These are phyloP conservation scores for Adiantum capillusveneris DNA, from an alignment of 75 land plant species.

Conservation along the genomic window DNA sequence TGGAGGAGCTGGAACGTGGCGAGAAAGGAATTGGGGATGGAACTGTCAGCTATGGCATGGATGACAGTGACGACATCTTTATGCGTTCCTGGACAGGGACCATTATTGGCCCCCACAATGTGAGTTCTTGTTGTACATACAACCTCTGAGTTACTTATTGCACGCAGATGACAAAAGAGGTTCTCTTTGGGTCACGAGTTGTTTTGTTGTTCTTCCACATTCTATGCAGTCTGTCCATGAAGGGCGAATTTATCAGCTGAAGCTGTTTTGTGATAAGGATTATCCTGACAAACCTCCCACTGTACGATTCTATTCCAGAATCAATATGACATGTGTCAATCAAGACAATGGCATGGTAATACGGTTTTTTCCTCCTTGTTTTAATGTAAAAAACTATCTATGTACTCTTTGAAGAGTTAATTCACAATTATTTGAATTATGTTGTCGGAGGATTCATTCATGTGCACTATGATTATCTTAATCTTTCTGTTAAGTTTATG, in stretches of 20 bases:
- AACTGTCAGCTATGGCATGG: slow-evolving; percentile 85
- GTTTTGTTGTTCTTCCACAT: neutral
- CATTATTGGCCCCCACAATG: slow-evolving; percentile 69
- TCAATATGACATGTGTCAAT: slow-evolving; percentile 81
- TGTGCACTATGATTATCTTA: too few relatives aligned
- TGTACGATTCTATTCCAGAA: slow-evolving; percentile 59
- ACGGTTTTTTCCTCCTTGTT: neutral
- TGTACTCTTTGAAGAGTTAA: too few relatives aligned
- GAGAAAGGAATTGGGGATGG: slow-evolving; percentile 89
- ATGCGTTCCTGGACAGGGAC: slow-evolving; percentile 89
- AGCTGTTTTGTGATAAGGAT: slow-evolving; percentile 72
- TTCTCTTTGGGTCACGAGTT: too few relatives aligned
- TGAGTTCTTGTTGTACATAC: too few relatives aligned
- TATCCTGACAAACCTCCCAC: slow-evolving; percentile 74
- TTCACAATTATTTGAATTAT: too few relatives aligned
- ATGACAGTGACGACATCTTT: slow-evolving; percentile 68
- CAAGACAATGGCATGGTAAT: slow-evolving; percentile 71
- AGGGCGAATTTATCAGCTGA: slow-evolving; percentile 76
- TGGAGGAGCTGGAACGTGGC: slow-evolving; percentile 81
- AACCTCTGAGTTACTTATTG: too few relatives aligned
- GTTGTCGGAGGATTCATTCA: too few relatives aligned
- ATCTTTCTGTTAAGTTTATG: too few relatives aligned
- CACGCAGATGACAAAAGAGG: neutral
- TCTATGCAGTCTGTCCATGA: slow-evolving; percentile 75
- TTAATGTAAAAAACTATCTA: neutral